phyloP scores from a whole-genome alignment of 345 rosid species.

The Camelina laxa region DNA sequence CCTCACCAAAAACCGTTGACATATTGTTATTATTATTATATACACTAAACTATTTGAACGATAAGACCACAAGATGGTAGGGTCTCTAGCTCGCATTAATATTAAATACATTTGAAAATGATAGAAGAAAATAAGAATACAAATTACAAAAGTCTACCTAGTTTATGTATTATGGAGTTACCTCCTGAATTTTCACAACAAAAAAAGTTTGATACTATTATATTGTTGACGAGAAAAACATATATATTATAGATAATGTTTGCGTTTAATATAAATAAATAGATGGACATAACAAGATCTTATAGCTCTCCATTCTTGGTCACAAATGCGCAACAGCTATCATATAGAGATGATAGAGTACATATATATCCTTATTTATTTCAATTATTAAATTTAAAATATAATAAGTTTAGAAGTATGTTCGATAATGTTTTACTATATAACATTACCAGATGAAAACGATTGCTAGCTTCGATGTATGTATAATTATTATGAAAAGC shows the following conservation, averaged over 20 bases:
- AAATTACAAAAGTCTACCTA: background rate
- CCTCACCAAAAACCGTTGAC: slow-evolving; percentile 45
- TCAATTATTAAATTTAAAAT: background rate
- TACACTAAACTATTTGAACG: slow-evolving; percentile 18
- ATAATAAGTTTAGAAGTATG: background rate
- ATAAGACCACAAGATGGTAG: slow-evolving; percentile 39
- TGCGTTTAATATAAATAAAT: background rate
- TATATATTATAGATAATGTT: background rate
- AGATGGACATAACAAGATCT: background rate
- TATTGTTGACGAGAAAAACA: background rate
- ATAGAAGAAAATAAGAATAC: background rate
- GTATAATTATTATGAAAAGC: too few relatives aligned
- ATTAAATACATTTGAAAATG: slow-evolving; percentile 27
- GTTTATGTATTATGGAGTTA: slow-evolving; percentile 21
- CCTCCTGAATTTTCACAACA: slow-evolving; percentile 5
- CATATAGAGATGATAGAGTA: background rate
- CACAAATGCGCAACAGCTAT: background rate
- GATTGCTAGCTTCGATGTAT: background rate
- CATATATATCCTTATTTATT: background rate
- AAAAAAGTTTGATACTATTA: background rate
- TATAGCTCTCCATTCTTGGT: background rate
- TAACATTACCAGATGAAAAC: background rate
- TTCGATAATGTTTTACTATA: background rate
- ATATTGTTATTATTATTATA: slow-evolving; percentile 20
- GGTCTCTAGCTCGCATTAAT: slow-evolving; percentile 39